Evolutionary conservation across 2,329 filamentous ascomycete genomes (phyloP).

Genomic region (Fusarium paranaense): DNA sequence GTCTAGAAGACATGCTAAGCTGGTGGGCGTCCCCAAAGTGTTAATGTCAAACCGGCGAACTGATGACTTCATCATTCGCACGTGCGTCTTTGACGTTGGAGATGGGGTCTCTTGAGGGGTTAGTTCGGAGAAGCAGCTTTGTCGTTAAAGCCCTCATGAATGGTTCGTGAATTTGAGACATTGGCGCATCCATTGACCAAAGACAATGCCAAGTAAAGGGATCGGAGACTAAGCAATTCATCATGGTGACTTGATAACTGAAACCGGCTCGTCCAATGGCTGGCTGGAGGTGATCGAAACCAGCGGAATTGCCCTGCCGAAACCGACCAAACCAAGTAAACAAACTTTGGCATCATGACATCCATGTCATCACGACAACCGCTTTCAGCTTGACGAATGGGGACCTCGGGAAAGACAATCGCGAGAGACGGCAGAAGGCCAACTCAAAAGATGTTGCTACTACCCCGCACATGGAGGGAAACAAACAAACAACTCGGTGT

Average conservation of each 20-base stretch:
- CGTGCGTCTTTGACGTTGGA: slow-evolving; percentile 13
- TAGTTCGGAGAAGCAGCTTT: slow-evolving; percentile 14
- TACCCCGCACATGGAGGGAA: slow-evolving; percentile 16
- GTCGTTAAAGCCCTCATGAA: slow-evolving; percentile 1
- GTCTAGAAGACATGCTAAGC: neutral
- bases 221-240: slow-evolving; percentile 1
- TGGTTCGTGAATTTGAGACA: slow-evolving; percentile 11
- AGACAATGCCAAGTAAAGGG: neutral
- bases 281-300: neutral
- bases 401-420: slow-evolving; percentile 12
- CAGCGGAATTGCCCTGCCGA: slow-evolving; percentile 7
- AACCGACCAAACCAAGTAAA: slow-evolving; percentile 26
- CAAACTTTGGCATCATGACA: slow-evolving; percentile 31
- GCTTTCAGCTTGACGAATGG: slow-evolving; percentile 22
- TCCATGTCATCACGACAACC: slow-evolving; percentile 23
- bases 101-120: slow-evolving; percentile 2
- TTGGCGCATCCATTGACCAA: neutral
- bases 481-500: slow-evolving; percentile 21
- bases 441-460: slow-evolving; percentile 23
- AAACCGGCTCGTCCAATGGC: neutral
- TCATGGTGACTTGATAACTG: slow-evolving; percentile 18
- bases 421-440: slow-evolving; percentile 6
- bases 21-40: neutral
- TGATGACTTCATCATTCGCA: slow-evolving; percentile 28
- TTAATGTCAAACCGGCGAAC: slow-evolving; percentile 3